These are phyloP conservation scores for Collybia sordida DNA, from an alignment of 768 basidiomycete genomes.

Conservation along the genomic window DNA sequence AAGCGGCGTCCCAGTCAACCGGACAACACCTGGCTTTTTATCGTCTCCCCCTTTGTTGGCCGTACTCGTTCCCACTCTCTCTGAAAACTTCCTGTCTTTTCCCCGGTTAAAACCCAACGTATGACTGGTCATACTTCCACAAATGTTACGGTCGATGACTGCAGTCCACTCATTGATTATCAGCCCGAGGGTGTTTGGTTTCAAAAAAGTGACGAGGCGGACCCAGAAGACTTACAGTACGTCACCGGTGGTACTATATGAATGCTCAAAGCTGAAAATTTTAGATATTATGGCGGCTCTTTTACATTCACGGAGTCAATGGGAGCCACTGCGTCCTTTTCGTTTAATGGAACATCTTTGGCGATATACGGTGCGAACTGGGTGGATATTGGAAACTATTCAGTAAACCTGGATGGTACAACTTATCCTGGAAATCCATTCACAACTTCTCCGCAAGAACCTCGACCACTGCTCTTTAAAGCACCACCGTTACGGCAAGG, in stretches of 20 bases:
- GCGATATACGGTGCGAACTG: constrained; percentile 37
- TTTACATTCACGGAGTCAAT: constrained; percentile 29
- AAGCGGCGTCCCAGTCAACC: no score
- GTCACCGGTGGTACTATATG: neutral
- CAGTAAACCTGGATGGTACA: constrained; percentile 27
- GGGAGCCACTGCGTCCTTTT: constrained; percentile 26
- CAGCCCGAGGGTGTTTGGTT: constrained; percentile 18
- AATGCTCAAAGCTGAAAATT: neutral
- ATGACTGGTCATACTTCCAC: constrained; percentile 20
- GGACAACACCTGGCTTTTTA: no score
- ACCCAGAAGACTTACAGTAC: constrained; percentile 11
- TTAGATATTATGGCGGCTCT: constrained; percentile 37
- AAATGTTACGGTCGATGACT: constrained; percentile 27
- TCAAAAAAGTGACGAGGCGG: constrained; percentile 10
- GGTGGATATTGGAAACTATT: constrained; percentile 33
- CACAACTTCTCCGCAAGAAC: constrained; percentile 11
- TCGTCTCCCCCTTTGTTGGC: no score
- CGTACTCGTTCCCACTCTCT: neutral
- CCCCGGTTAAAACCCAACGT: neutral
- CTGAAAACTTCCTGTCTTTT: neutral
- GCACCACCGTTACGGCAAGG: constrained; percentile 19
- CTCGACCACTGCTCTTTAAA: constrained; percentile 30
- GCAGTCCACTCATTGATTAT: constrained; percentile 24
- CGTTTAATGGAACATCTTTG: constrained; percentile 37
- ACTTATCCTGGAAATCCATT: constrained; percentile 17